Conservation (phyloP, 805 yeast genomes). For the Blastobotrys muscicola region DNA sequence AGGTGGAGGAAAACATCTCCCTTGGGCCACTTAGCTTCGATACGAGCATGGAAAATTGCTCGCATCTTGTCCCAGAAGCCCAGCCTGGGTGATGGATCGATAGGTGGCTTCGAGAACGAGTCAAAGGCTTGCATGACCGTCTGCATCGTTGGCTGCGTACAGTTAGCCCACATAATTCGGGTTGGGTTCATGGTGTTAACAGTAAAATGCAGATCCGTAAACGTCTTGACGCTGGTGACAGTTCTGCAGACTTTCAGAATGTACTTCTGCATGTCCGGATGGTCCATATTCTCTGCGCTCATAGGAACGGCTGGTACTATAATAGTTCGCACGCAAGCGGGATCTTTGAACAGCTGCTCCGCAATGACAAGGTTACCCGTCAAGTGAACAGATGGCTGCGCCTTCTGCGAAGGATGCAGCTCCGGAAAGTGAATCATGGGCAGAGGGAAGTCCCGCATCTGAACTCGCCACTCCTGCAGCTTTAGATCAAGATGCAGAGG, state of each 20-base stretch:
- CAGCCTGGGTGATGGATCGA: slow-evolving; percentile 73
- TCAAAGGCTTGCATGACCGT: slow-evolving; percentile 71
- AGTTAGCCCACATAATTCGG: slow-evolving; percentile 73
- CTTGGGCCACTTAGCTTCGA: slow-evolving; percentile 42
- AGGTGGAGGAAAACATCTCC: slow-evolving; percentile 31
- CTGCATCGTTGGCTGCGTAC: slow-evolving; percentile 75
- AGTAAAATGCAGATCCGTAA: slow-evolving; percentile 47
- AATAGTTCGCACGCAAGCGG: slow-evolving; percentile 47
- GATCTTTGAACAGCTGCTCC: slow-evolving; percentile 48
- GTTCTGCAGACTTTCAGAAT: slow-evolving; percentile 65
- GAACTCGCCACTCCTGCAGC: slow-evolving; percentile 55
- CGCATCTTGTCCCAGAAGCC: slow-evolving; percentile 94
- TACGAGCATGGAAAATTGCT: slow-evolving; percentile 63
- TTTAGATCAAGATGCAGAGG: slow-evolving; percentile 53
- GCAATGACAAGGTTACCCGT: slow-evolving; percentile 60
- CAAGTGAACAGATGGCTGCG: slow-evolving; percentile 27
- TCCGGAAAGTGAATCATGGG: slow-evolving; percentile 71
- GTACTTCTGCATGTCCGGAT: slow-evolving; percentile 32
- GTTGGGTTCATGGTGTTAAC: slow-evolving; percentile 51
- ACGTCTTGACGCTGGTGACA: slow-evolving; percentile 63
- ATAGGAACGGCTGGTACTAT: slow-evolving; percentile 51
- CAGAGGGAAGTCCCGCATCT: slow-evolving; percentile 76
- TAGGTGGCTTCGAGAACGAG: slow-evolving; percentile 79
- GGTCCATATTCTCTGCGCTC: slow-evolving; percentile 6
- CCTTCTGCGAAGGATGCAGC: slow-evolving; percentile 29